Conservation (phyloP, 2,329 filamentous ascomycete species). For the Plenodomus tracheiphilus region DNA sequence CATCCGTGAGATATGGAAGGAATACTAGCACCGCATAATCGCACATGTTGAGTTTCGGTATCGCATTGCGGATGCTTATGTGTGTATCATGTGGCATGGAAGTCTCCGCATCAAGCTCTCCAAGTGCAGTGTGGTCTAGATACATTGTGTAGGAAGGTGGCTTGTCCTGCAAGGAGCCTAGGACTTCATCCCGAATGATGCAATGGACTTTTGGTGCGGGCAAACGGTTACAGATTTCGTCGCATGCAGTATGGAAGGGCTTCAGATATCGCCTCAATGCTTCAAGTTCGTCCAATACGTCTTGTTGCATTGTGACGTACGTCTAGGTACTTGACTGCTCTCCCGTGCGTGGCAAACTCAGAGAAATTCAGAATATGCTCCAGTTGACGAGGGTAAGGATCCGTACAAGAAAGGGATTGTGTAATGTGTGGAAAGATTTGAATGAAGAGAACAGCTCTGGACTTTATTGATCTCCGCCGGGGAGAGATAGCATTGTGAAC, state of each 20-base stretch:
- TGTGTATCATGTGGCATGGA: not conserved
- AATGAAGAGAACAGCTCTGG: too few relatives aligned
- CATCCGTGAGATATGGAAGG: not conserved
- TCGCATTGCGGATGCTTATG: not conserved
- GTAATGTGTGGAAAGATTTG: too few relatives aligned
- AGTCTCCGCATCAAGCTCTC: not conserved
- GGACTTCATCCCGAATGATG: not conserved
- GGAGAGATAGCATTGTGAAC: too few relatives aligned
- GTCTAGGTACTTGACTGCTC: too few relatives aligned
- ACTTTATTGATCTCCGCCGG: too few relatives aligned
- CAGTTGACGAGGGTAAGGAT: too few relatives aligned
- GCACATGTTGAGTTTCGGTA: not conserved
- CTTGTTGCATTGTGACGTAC: not conserved
- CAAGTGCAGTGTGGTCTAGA: not conserved
- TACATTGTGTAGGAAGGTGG: not conserved
- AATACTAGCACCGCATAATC: not conserved
- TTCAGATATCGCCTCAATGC: not conserved
- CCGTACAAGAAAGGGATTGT: too few relatives aligned
- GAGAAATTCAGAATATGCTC: too few relatives aligned
- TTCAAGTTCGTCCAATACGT: not conserved
- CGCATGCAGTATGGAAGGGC: not conserved
- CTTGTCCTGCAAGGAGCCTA: not conserved
- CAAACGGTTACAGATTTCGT: not conserved
- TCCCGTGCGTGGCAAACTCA: too few relatives aligned
- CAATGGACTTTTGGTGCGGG: not conserved